These are phyloP conservation scores for Lavandula angustifolia DNA, from an alignment of 257 asterid genomes.

Conservation along the genomic window DNA sequence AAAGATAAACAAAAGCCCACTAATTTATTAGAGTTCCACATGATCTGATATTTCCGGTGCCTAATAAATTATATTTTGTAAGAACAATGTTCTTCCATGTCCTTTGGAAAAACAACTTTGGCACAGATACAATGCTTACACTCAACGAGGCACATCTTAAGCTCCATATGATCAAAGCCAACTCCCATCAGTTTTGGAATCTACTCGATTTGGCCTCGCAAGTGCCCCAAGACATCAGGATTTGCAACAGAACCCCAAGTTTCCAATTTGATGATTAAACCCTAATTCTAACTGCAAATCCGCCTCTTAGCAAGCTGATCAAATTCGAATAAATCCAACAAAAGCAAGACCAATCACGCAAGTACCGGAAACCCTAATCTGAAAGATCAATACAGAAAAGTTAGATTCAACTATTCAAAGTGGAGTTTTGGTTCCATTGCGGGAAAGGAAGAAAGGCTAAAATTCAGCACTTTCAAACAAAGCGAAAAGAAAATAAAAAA, in stretches of 20 bases:
- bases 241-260: conserved; percentile 27
- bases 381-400: conserved; percentile 26
- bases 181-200: conserved; percentile 31
- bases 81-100: conserved; percentile 50
- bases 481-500: conserved; percentile 8
- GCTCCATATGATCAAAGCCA: conserved; percentile 39
- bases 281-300: conserved; percentile 37
- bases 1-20: conserved; percentile 28
- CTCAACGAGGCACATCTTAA: conserved; percentile 25
- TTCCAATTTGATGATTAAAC: conserved; percentile 35
- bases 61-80: conserved; percentile 20
- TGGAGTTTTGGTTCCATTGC: conserved; percentile 25
- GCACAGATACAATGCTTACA: conserved; percentile 37
- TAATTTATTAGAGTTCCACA: conserved; percentile 24
- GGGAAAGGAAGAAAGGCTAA: conserved; percentile 15
- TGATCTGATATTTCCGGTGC: conserved; percentile 16
- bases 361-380: conserved; percentile 41
- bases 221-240: conserved; percentile 35
- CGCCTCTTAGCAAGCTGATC: conserved; percentile 40
- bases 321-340: conserved; percentile 40
- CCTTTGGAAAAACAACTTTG: conserved; percentile 29
- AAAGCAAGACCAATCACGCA: conserved; percentile 34
- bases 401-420: conserved; percentile 38
- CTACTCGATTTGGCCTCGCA: conserved; percentile 23
- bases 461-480: conserved; percentile 32